Percentiles rank a stretch among this genome's conserved stretches.
Evolutionary conservation across 768 basidiomycete genomes (phyloP).

Genomic region (Cyclocybe cylindracea): DNA sequence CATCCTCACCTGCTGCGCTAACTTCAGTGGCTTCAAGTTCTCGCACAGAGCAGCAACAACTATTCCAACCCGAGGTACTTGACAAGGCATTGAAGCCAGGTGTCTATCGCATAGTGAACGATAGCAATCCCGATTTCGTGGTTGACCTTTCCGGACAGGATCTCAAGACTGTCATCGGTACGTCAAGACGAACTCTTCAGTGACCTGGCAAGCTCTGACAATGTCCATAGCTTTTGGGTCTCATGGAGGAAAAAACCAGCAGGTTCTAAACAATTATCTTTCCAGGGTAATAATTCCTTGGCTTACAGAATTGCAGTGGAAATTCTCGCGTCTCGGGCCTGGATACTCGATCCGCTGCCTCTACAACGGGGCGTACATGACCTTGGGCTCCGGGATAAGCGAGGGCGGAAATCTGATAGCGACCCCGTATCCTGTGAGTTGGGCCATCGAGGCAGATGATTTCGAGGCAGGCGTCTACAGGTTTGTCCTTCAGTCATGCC

Average conservation of each 20-base stretch:
- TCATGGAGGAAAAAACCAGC: conserved; percentile 29
- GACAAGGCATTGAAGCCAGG: conserved; percentile 12
- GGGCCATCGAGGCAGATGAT: conserved; percentile 24
- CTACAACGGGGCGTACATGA: conserved; percentile 26
- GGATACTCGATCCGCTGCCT: conserved; percentile 32
- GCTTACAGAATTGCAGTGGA: conserved; percentile 23
- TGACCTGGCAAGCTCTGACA: neutral
- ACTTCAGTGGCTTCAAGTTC: too few species aligned
- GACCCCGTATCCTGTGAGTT: conserved; percentile 30
- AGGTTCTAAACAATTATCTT: conserved; percentile 13
- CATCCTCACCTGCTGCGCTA: too few species aligned
- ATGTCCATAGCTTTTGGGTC: conserved; percentile 2
- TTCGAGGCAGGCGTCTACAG: conserved; percentile 21
- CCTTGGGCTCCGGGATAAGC: conserved; percentile 21
- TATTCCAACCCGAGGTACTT: too few species aligned
- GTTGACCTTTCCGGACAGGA: conserved; percentile 23
- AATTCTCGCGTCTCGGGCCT: conserved; percentile 25
- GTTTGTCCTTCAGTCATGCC: conserved; percentile 3
- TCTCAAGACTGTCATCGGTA: conserved; percentile 15
- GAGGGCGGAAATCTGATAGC: conserved; percentile 20
- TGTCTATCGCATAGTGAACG: conserved; percentile 19
- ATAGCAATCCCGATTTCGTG: conserved; percentile 9
- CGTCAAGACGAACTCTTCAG: neutral
- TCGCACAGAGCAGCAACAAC: too few species aligned
- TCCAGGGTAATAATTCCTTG: neutral